phyloP scores from a whole-genome alignment of 768 basidiomycete genomes.

The Lentinula lateritia region DNA sequence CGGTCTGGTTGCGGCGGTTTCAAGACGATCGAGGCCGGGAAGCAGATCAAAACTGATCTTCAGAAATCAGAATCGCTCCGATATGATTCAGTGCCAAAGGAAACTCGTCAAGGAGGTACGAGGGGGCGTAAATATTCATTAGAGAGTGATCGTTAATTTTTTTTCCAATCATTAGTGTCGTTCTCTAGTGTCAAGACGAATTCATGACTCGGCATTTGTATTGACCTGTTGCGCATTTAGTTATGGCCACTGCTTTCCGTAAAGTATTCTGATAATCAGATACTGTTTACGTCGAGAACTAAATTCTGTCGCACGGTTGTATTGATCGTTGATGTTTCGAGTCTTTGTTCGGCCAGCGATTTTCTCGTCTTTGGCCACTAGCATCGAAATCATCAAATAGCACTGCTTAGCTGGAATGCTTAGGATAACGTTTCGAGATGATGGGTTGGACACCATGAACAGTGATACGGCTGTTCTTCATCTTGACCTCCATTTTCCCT shows the following conservation, averaged over 20 bases:
- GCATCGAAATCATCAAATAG: background rate
- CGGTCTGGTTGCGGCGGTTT: background rate
- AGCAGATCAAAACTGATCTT: background rate
- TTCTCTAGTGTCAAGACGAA: background rate
- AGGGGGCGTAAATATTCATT: background rate
- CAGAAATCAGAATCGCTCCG: background rate
- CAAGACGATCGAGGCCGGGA: background rate
- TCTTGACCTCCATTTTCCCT: background rate
- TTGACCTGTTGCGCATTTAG: too few species aligned
- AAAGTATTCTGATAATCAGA: background rate
- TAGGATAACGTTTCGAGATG: background rate
- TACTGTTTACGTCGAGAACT: background rate
- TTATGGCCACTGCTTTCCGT: background rate
- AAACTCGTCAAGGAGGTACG: too few species aligned
- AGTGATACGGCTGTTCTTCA: background rate
- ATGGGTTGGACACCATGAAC: background rate
- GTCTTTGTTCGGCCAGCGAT: background rate
- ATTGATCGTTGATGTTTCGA: background rate
- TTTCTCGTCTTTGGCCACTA: background rate
- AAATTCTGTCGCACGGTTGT: background rate
- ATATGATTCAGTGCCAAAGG: too few species aligned
- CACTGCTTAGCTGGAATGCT: background rate
- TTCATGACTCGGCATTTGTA: background rate
- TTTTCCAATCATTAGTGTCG: background rate
- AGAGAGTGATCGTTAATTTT: background rate